A percentile compares a stretch with the other conserved stretches of the same genome.
Evolutionary conservation across 2,329 filamentous ascomycete species (phyloP).

Genomic region (Pseudogymnoascus pannorum): DNA sequence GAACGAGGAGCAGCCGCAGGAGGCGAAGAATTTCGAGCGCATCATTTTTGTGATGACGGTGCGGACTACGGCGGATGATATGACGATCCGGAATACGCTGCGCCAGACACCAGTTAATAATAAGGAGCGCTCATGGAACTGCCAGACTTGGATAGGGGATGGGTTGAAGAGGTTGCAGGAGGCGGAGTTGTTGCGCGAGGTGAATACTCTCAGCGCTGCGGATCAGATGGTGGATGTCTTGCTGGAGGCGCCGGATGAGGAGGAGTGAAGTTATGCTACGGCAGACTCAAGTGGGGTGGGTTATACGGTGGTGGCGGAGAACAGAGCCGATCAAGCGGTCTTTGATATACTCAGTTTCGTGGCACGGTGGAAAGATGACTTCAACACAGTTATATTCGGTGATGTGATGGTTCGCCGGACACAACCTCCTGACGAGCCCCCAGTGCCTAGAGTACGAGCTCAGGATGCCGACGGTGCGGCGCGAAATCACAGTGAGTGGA

Average conservation of each 20-base stretch:
- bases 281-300: not conserved
- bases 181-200: not conserved
- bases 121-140: slow-evolving; percentile 10
- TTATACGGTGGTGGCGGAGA: not conserved
- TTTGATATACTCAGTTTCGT: slow-evolving; percentile 9
- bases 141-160: slow-evolving; percentile 11
- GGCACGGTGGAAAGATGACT: not conserved
- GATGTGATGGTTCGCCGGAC: not conserved
- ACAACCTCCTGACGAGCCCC: not conserved
- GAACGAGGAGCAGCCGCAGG: slow-evolving; percentile 2
- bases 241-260: slow-evolving; percentile 9
- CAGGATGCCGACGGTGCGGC: not conserved
- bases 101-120: slow-evolving; percentile 7
- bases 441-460: not conserved
- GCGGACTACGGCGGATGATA: slow-evolving; percentile 6
- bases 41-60: not conserved
- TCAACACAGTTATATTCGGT: slow-evolving; percentile 8
- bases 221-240: slow-evolving; percentile 9
- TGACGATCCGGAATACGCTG: slow-evolving; percentile 9
- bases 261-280: slow-evolving; percentile 3
- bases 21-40: not conserved
- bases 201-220: not conserved
- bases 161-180: not conserved
- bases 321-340: not conserved
- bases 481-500: not conserved